Conservation (phyloP, 108 stramenopile genomes). For the Parietichytrium sp. region DNA sequence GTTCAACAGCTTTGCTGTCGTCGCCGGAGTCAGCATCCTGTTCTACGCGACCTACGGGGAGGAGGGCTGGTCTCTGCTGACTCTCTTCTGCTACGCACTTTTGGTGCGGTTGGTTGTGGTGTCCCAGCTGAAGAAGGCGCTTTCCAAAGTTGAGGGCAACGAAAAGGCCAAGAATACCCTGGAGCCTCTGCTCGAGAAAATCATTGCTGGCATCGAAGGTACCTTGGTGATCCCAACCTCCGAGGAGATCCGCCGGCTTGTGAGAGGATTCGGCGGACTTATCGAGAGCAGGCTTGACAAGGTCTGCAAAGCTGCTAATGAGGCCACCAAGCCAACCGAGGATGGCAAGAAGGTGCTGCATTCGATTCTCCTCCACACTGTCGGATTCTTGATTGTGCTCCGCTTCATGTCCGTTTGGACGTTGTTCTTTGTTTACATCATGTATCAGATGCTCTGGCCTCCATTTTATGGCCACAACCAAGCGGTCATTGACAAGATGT, state of each 20-base stretch:
- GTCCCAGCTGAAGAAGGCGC: neutral
- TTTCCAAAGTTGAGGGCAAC: neutral
- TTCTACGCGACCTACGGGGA: slow-evolving; percentile 18
- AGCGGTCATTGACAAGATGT: slow-evolving; percentile 12
- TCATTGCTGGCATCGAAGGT: neutral
- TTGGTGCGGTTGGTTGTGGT: neutral
- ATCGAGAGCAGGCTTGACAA: neutral
- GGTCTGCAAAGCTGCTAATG: neutral
- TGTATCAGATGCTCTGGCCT: slow-evolving; percentile 35
- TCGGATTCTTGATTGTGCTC: neutral
- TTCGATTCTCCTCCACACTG: neutral
- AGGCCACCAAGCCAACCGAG: slow-evolving; percentile 20
- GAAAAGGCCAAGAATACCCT: neutral
- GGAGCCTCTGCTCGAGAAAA: neutral
- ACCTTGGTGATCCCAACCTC: neutral
- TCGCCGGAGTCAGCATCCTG: slow-evolving; percentile 14
- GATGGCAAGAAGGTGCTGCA: neutral
- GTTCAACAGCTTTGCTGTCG: slow-evolving; percentile 13
- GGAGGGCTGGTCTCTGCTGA: neutral
- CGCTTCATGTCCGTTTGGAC: neutral
- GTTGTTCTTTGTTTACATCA: neutral
- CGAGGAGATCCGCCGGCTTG: neutral
- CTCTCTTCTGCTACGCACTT: neutral
- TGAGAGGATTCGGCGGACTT: neutral
- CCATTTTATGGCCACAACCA: slow-evolving; percentile 11